phyloP scores from a whole-genome alignment of 495 filamentous ascomycete species.

The Corynascus novoguineensis region DNA sequence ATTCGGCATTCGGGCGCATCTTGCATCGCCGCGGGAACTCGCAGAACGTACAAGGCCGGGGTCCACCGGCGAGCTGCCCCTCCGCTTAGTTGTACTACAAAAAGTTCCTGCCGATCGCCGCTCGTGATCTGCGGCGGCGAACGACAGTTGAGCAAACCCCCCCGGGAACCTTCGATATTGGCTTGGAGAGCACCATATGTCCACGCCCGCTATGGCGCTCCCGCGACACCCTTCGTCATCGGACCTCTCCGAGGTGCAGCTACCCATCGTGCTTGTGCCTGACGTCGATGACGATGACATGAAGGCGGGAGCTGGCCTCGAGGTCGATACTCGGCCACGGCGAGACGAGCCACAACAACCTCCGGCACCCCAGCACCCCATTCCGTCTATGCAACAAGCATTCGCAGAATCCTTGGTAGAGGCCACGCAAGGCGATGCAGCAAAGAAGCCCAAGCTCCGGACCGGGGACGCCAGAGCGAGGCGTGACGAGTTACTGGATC shows the following conservation, averaged over 20 bases:
- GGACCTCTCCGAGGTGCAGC: conserved; percentile 17
- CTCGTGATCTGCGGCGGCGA: conserved; percentile 21
- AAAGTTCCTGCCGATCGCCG: conserved; percentile 30
- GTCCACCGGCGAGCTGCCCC: conserved; percentile 12
- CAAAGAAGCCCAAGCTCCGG: conserved; percentile 46
- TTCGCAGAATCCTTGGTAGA: conserved; percentile 90
- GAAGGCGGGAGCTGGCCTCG: conserved; percentile 13
- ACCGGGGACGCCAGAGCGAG: conserved; percentile 59
- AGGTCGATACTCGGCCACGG: conserved; percentile 11
- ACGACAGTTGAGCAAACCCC: conserved; percentile 14
- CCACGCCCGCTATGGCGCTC: conserved; percentile 20
- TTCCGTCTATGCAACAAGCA: conserved; percentile 78
- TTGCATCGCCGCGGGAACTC: conserved; percentile 15
- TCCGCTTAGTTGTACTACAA: conserved; percentile 19
- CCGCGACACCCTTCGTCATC: conserved; percentile 14
- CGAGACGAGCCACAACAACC: conserved; percentile 15
- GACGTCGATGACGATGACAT: conserved; percentile 12
- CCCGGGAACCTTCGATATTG: conserved; percentile 4
- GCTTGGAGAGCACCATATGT: conserved; percentile 2
- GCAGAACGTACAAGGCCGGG: conserved; percentile 12
- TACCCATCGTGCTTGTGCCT: conserved; percentile 25
- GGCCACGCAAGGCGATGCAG: conserved; percentile 46
- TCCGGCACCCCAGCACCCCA: conserved; percentile 49
- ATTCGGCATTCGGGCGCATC: conserved; percentile 3
- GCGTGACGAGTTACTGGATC: conserved; percentile 63